Evolutionary conservation across 108 stramenopile genomes (phyloP).

Genomic region (Discostella stelligeroides): DNA sequence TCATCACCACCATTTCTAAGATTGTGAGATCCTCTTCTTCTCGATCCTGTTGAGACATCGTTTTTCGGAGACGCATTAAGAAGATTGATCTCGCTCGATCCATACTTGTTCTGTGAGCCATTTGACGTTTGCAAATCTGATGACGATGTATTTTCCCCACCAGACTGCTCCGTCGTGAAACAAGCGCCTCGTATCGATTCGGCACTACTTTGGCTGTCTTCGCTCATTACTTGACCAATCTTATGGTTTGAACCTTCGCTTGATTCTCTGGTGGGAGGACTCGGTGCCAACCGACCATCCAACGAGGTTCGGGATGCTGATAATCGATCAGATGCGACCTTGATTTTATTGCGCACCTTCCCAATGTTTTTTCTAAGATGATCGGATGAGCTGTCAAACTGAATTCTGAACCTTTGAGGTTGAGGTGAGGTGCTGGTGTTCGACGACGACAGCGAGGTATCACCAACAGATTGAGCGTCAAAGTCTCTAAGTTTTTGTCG

Average conservation of each 20-base stretch:
- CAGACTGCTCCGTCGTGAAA: slow-evolving; percentile 25
- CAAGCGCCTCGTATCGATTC: slow-evolving; percentile 10
- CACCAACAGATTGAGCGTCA: slow-evolving; percentile 9
- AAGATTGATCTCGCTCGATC: neutral
- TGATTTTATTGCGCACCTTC: slow-evolving; percentile 19
- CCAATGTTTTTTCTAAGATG: neutral
- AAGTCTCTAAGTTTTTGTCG: slow-evolving; percentile 14
- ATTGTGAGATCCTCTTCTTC: slow-evolving; percentile 20
- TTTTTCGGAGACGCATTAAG: neutral
- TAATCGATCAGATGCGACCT: neutral
- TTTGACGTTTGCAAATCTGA: neutral
- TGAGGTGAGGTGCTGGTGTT: slow-evolving; percentile 33
- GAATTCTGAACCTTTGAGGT: slow-evolving; percentile 4
- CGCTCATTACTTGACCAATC: neutral
- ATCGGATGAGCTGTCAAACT: slow-evolving; percentile 13
- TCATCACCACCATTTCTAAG: slow-evolving; percentile 49
- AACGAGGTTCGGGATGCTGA: slow-evolving; percentile 4
- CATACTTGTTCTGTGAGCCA: neutral
- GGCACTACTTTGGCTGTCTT: neutral
- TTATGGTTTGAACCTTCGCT: neutral
- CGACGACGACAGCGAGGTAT: slow-evolving; percentile 23
- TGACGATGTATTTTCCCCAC: slow-evolving; percentile 24
- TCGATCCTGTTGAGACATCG: slow-evolving; percentile 10
- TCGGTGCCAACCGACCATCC: slow-evolving; percentile 11
- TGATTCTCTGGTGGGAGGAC: slow-evolving; percentile 15